Conservation (phyloP, 2,329 filamentous ascomycete species). For the Colletotrichum eleusines region DNA sequence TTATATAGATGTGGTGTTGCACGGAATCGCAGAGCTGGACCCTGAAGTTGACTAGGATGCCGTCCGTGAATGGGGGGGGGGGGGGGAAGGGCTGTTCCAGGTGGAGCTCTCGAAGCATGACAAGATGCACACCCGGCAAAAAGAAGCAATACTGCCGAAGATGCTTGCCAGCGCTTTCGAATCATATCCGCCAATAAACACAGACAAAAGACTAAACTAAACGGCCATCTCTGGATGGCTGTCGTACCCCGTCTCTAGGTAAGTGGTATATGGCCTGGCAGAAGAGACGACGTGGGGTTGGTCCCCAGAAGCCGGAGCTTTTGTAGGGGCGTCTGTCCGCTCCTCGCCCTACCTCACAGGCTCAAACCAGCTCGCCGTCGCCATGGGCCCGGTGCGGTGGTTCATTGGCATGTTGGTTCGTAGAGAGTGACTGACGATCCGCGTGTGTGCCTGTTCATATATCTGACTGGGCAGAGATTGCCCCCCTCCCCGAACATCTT, state of each 20-base stretch:
- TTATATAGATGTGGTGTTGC: conserved; percentile 8
- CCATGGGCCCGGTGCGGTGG: not conserved
- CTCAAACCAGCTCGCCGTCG: not conserved
- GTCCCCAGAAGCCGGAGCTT: not conserved
- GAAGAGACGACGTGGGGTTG: not conserved
- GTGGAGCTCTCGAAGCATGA: conserved; percentile 11
- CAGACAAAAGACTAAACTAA: too few relatives aligned
- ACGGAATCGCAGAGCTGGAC: conserved; percentile 6
- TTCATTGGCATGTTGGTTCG: conserved; percentile 1
- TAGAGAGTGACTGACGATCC: conserved; percentile 6
- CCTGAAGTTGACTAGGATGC: conserved; percentile 3
- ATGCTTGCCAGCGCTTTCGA: not conserved
- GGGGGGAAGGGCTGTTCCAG: too few relatives aligned
- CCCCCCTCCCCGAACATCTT: not conserved
- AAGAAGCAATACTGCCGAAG: conserved; percentile 29
- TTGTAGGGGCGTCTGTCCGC: not conserved
- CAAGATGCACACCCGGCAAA: conserved; percentile 11
- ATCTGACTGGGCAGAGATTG: not conserved
- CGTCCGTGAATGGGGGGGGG: not conserved
- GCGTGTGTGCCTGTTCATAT: not conserved
- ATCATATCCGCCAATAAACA: not conserved
- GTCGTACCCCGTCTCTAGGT: too few relatives aligned
- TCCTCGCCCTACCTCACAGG: not conserved
- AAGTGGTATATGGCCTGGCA: not conserved
- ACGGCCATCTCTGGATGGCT: too few relatives aligned